Conservation (phyloP, 2,329 filamentous ascomycete species). For the Diaporthe ilicicola region DNA sequence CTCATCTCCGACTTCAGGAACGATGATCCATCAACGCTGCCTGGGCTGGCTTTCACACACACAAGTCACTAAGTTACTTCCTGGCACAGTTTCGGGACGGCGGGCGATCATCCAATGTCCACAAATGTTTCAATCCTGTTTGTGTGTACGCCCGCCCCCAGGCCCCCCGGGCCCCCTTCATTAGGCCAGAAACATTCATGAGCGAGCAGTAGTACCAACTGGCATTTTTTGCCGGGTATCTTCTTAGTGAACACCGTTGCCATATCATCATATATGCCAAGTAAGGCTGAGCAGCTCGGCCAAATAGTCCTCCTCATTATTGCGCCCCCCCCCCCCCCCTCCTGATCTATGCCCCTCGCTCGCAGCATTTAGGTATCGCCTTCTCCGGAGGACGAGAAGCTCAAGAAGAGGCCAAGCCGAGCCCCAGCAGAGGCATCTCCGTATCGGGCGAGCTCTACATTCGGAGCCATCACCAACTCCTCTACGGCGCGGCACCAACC, state of each 20-base stretch:
- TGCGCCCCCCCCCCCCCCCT: background rate
- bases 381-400: background rate
- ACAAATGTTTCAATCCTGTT: slow-evolving; percentile 17
- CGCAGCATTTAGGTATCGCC: background rate
- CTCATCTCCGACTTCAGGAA: slow-evolving; percentile 20
- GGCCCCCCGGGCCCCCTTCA: too few species aligned
- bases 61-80: slow-evolving; percentile 5
- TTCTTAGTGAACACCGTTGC: background rate
- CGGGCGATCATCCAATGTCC: slow-evolving; percentile 8
- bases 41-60: background rate
- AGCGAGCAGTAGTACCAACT: background rate
- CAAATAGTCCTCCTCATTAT: background rate
- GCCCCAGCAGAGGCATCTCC: background rate
- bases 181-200: background rate
- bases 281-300: slow-evolving; percentile 20
- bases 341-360: background rate
- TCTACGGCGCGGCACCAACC: background rate
- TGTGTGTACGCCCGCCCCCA: slow-evolving; percentile 2
- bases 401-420: background rate
- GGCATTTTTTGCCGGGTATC: slow-evolving; percentile 9
- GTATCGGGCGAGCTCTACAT: background rate
- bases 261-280: slow-evolving; percentile 11
- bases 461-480: background rate
- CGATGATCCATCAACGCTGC: slow-evolving; percentile 2
- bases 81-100: slow-evolving; percentile 16